Conservation (phyloP, 1,284 basidiomycete genomes). For the Pseudozyma tsukubaensis region DNA sequence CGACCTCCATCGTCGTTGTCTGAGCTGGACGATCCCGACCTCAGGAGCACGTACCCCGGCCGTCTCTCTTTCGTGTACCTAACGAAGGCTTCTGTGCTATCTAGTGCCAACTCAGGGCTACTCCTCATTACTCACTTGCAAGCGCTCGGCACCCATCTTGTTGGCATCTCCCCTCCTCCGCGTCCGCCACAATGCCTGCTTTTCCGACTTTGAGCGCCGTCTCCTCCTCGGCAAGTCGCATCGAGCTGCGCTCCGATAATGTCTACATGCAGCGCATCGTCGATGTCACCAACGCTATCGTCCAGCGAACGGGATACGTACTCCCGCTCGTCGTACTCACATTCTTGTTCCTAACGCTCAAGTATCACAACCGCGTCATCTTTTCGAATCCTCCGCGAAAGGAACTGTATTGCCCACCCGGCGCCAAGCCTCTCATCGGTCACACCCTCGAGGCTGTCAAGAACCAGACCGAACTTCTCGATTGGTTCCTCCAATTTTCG, state of each 20-base stretch:
- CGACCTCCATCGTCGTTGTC: too few relatives aligned
- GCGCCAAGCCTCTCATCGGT: slow-evolving; percentile 33
- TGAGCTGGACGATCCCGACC: too few relatives aligned
- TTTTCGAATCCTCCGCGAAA: slow-evolving; percentile 31
- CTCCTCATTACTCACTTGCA: too few relatives aligned
- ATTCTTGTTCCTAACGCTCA: slow-evolving; percentile 28
- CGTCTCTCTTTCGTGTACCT: too few relatives aligned
- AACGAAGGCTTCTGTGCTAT: too few relatives aligned
- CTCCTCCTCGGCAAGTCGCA: slow-evolving; percentile 15
- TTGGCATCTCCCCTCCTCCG: too few relatives aligned
- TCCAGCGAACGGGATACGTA: slow-evolving; percentile 20
- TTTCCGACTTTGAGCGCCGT: slow-evolving; percentile 25
- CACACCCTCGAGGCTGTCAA: slow-evolving; percentile 31
- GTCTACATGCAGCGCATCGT: slow-evolving; percentile 19
- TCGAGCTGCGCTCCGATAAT: slow-evolving; percentile 36
- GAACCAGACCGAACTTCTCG: slow-evolving; percentile 17
- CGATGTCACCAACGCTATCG: slow-evolving; percentile 14
- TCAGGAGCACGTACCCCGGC: too few relatives aligned
- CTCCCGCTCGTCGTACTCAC: slow-evolving; percentile 27
- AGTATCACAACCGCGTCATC: slow-evolving; percentile 43
- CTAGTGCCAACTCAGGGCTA: too few relatives aligned
- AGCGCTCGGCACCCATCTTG: too few relatives aligned
- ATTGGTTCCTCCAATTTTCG: slow-evolving; percentile 21
- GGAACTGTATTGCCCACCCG: slow-evolving; percentile 36
- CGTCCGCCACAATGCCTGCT: slow-evolving; percentile 17